Conservation (phyloP, 106 monocot genomes). For the Hemerocallis citrina region DNA sequence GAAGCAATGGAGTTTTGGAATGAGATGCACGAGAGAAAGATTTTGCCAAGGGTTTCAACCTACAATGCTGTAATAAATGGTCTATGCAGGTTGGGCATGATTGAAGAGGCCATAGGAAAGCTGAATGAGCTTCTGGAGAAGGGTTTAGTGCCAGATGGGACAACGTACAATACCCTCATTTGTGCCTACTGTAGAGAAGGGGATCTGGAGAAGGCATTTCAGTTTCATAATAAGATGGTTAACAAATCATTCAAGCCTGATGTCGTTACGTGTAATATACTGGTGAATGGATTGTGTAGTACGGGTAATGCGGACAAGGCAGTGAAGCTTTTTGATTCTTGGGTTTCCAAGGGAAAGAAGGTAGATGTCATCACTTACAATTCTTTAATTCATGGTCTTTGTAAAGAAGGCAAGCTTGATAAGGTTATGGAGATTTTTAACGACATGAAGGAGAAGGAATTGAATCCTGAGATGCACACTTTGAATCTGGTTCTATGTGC, state of each 20-base stretch:
- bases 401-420: conserved; percentile 66
- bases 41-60: conserved; percentile 46
- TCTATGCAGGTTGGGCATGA: conserved; percentile 40
- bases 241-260: conserved; percentile 82
- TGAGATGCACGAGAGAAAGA: conserved; percentile 62
- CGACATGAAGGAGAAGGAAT: conserved; percentile 57
- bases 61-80: conserved; percentile 86
- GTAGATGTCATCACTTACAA: conserved; percentile 85
- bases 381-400: conserved; percentile 58
- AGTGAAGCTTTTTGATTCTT: conserved; percentile 62
- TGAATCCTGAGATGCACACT: conserved; percentile 49
- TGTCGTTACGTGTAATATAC: conserved; percentile 89
- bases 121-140: conserved; percentile 59
- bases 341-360: conserved; percentile 68
- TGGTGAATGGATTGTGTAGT: conserved; percentile 65
- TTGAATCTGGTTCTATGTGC: conserved; percentile 51
- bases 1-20: conserved; percentile 68
- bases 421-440: conserved; percentile 50
- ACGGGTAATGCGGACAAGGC: conserved; percentile 70
- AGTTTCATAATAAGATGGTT: conserved; percentile 90
- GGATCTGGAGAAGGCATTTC: conserved; percentile 84
- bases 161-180: conserved; percentile 79
- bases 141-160: conserved; percentile 82
- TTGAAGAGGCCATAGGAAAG: conserved; percentile 47
- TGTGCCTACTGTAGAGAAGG: conserved; percentile 74